Evolutionary conservation across 345 rosid species (phyloP), one percentile per base, ranked within the genome.

Genomic region (Mangifera indica): DNA sequence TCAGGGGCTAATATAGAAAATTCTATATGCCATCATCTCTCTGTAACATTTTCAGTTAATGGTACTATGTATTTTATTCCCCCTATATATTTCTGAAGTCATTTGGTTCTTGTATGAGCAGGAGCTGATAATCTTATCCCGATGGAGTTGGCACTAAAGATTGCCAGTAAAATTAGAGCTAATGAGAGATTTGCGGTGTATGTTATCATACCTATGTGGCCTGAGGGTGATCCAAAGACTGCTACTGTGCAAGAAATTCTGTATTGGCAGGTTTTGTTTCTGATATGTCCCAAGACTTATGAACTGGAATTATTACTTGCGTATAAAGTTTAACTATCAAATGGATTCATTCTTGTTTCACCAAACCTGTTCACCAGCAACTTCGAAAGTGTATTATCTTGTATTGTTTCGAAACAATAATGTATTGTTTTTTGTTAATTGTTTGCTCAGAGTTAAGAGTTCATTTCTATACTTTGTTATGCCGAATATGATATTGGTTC

Each of bases 91-190:
- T 69, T 74, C 57, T 40, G 49, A 60, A 62, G 11, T 49, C 60
- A 3, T 53, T 67, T 32, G 18, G 45, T 66, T 56, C 60, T 79
- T 69, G 66, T 58, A 40, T 75, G 81, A 63, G 68, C 87, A 95
- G 99, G 99, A 78, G 99, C 88, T 73, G 99, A 95, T 80, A 87
- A 95, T 79, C 88, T 95, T 58, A 85, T 95, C 44, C 99, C 99
- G 0, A 92, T 95, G 96, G 99, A 95, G 78, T 73, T 95, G 87
- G 97, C 99, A 51, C 72, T 95, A 78, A 95, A 95, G 88, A 84
- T 95, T 84, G 93, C 82, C 42, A 85, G 87, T 79, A 95, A 95
- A 83, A 92, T 95, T 72, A 85, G 88, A 81, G 96, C 98, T 18
- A 83, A 80, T 20, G 93, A 95, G 83, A 91, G 96, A 82, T 95